Evolutionary conservation across 2,329 filamentous ascomycete species (phyloP), one percentile per base, ranked within the genome.

Genomic region (Microsporum ferrugineum): DNA sequence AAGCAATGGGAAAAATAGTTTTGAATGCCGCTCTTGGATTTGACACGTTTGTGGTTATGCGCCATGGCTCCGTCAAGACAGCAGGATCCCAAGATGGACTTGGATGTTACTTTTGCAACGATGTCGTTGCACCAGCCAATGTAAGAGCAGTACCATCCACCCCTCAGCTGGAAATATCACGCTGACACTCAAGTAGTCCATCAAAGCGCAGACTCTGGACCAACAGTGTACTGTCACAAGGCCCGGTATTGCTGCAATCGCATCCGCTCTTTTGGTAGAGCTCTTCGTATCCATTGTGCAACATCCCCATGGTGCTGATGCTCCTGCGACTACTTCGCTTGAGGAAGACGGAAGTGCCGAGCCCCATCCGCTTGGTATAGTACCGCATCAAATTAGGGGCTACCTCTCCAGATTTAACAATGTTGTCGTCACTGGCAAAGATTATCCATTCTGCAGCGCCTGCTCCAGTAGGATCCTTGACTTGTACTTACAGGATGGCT

Each of bases 71-170:
- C 4, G 82, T 84, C 66, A 78, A 79, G 2, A 72, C 75, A 47
- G 77, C 79, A 58, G 78, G 82, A 8, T 80, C 76, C n/a, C 79
- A 84, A 60, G 78, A 84, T 58, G 84, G 89, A 31, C 79, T 97
- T 31, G 94, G 94, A 7, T 99, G 94, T 75, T 99, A 99, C 73
- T 99, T 97, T 75, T 99, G 94, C 76, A 97, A 95, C 69, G 94
- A 99, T 72, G 92, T 99, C 31, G 92, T 97, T 57, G 89, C 92
- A 5, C 94, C 94, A 27, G 87, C 87, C 64, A 90, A 97, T 77
- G 91, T 95, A 78, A 84, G 87, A 81, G 39, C n/a, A 8, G 17
- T 51, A 59, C 43, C 12, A 47, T 14, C 47, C 10, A 45, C 8
- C 53, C 45, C 38, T 41, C 23, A 17, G 12, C 57, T 33, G 39